Base-by-base conservation (phyloP, 2,329 filamentous ascomycete genomes). In the Fragosphaeria purpurea region DNA sequence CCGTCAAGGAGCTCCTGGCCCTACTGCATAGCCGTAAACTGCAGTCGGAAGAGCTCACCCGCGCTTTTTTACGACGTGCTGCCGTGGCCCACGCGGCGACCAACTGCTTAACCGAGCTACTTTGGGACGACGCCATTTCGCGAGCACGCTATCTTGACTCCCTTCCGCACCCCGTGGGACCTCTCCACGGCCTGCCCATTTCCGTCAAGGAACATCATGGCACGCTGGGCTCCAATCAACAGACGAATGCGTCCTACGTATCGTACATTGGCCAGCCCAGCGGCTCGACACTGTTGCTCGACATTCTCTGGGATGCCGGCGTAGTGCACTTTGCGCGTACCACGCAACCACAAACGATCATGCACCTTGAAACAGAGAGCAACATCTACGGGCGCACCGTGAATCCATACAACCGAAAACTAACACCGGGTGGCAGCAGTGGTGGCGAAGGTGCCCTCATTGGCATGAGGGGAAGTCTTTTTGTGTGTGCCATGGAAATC, bases 181-280 rank as follows among this genome's bases (percentile, higher is more conserved):
- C 65, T 11, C 57, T 68, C 1, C 65, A 68, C 50, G 66, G 65
- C 30, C 60, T 81, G 2, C 77, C 77, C 0, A 32, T 48, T 7
- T 43, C 40, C 3, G n/a, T 39, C 41, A 48, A 48, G 41, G 57
- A 73, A 10, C 72, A 69, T n/a, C 38, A 40, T 3, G 46, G 46
- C 38, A 47, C 37, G 7, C n/a, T 33, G 38, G 46, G 46, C 38
- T 22, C 12, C 6, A 33, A 32, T 6, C 39, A 30, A 5, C 30
- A 35, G 6, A 11, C 38, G 10, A 22, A 39, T 32, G 46, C 31
- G n/a, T 34, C 46, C 5, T 45, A 45, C 22, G 43, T 37, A 11
- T 37, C 35, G 35, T 37, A 37, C 35, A 37, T 45, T 35, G 43
- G 43, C 10, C 6, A 35, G 11, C 43, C 31, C 31, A 30, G 35